phyloP scores from a whole-genome alignment of 2,329 filamentous ascomycete genomes.

The Pyrenophora tritici-repentis region DNA sequence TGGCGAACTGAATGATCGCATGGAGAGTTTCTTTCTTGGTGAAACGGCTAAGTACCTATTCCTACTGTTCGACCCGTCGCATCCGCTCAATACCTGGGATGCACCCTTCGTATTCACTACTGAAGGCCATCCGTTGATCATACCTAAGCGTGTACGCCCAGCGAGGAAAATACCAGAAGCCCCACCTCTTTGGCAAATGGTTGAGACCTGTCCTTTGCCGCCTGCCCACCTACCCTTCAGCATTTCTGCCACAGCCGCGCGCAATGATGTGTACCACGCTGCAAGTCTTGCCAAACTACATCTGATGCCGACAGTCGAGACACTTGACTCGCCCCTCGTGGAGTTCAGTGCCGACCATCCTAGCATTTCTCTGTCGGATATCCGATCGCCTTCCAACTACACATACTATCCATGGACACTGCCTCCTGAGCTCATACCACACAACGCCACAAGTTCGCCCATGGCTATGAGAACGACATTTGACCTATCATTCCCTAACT shows the following conservation, averaged over 20 bases:
- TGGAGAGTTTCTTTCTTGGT: slow-evolving; percentile 98
- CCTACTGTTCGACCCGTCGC: slow-evolving; percentile 81
- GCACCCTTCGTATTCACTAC: slow-evolving; percentile 92
- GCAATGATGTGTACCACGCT: slow-evolving; percentile 84
- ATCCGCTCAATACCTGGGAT: slow-evolving; percentile 87
- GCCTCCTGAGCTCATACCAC: slow-evolving; percentile 73
- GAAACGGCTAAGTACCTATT: slow-evolving; percentile 97
- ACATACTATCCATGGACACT: slow-evolving; percentile 94
- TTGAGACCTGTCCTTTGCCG: slow-evolving; percentile 69
- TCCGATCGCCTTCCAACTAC: slow-evolving; percentile 71
- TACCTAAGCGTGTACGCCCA: slow-evolving; percentile 61
- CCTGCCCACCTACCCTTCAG: slow-evolving; percentile 66
- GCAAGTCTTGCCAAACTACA: slow-evolving; percentile 83
- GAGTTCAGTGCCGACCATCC: slow-evolving; percentile 60
- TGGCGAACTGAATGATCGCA: slow-evolving; percentile 89
- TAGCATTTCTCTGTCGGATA: slow-evolving; percentile 60
- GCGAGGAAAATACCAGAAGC: slow-evolving; percentile 7
- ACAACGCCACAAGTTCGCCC: slow-evolving; percentile 75
- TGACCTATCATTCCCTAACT: slow-evolving; percentile 67
- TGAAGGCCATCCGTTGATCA: slow-evolving; percentile 89
- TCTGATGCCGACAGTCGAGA: slow-evolving; percentile 65
- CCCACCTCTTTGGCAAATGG: slow-evolving; percentile 23
- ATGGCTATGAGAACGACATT: slow-evolving; percentile 74
- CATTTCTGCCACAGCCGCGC: slow-evolving; percentile 77
- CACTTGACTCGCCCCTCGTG: slow-evolving; percentile 62